Evolutionary conservation across 1,284 basidiomycete genomes (phyloP), one percentile per base, ranked within the genome.

Genomic region (Puccinia triticina): DNA sequence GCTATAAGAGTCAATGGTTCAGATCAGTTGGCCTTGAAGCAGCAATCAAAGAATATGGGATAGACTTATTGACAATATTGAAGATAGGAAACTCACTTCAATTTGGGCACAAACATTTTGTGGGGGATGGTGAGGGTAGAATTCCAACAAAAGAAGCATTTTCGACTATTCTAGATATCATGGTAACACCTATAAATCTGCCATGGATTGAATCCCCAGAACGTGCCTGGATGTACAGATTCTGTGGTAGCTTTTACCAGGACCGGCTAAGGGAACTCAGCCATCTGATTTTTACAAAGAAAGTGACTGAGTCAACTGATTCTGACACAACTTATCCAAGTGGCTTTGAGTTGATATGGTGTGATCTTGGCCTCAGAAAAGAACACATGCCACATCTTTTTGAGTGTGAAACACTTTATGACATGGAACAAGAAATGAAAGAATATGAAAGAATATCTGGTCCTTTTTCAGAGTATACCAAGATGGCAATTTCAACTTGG

Each of bases 121-220:
- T 57, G 55, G 34, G 23, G 0, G 8, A 34, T 40, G 11, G 14
- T 21, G 7, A 37, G 34, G 34, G 12, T 16, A 23, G 12, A 40
- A 16, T 34, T 23, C 34, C 34, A 23, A 21, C 34, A 66, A 18
- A 61, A 61, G 14, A 61, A 34, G 26, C 59, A 61, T 61, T 12
- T 61, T 32, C 26, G 1, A 26, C 26, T 14, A 32, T 61, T 14
- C 10, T 34, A 34, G 29, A 61, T 4, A 61, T 34, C 26, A 8
- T 61, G 29, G 26, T 18, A 32, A 14, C 26, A 34, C 29, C 29
- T 32, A 34, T 29, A 34, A 34, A 3, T 34, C 29, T 61, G 26
- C 59, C 59, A 18, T 61, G 59, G 59, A 61, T 61, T 32, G 59
- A 61, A 61, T 61, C 59, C 29, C 59, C 59, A 32, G 59, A 61